Evolutionary conservation across 768 basidiomycete species (phyloP).

Genomic region (Mycena galopus): DNA sequence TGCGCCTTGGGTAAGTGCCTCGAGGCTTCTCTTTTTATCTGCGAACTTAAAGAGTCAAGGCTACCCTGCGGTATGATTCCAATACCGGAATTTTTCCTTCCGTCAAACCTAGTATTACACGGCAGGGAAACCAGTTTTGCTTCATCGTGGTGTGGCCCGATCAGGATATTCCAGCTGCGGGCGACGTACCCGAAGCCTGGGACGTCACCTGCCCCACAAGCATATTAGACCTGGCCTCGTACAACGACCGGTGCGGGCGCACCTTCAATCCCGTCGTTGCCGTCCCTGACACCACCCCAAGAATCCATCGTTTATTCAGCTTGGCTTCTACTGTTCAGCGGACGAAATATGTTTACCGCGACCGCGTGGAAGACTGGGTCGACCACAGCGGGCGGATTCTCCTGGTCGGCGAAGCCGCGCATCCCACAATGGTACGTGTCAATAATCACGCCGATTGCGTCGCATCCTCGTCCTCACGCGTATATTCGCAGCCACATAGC

Average conservation of each 20-base stretch:
- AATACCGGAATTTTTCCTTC: neutral
- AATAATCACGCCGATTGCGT: neutral
- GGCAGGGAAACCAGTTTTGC: neutral
- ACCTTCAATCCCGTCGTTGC: neutral
- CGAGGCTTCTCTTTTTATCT: neutral
- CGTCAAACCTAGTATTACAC: neutral
- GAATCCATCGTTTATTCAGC: neutral
- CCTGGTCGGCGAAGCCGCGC: conserved; percentile 70
- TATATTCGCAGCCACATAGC: conserved; percentile 56
- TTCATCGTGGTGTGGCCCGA: neutral
- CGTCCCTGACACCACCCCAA: neutral
- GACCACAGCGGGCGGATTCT: conserved; percentile 60
- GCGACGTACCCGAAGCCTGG: neutral
- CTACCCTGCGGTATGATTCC: neutral
- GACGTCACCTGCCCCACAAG: neutral
- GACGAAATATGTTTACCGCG: neutral
- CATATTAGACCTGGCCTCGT: neutral
- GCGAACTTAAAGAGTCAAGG: neutral
- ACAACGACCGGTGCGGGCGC: neutral
- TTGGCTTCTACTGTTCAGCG: neutral
- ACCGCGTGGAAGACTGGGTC: conserved; percentile 61
- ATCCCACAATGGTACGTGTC: conserved; percentile 61
- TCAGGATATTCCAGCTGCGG: neutral
- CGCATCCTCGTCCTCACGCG: neutral
- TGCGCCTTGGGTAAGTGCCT: neutral